Percentiles rank a stretch among this genome's conserved stretches.
Evolutionary conservation across 805 yeast genomes (phyloP).

Genomic region (Henningerozyma blattae): DNA sequence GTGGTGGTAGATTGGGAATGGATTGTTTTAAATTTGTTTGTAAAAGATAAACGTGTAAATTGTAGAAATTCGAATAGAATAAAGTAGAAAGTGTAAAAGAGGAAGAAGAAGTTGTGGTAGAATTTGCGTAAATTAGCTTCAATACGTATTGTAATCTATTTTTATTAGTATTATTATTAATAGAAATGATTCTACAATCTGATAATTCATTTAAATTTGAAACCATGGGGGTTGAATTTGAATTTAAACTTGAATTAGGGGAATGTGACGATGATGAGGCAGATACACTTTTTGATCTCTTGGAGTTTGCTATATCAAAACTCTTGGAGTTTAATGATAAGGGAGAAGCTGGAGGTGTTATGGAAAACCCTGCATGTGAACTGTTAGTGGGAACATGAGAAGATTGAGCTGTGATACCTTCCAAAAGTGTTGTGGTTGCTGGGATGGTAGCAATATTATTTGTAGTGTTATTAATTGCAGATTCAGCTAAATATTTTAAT

Average conservation of each 20-base stretch:
- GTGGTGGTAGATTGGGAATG: slow-evolving; percentile 8
- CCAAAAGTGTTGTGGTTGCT: background rate
- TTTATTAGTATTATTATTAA: slow-evolving; percentile 5
- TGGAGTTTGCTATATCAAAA: slow-evolving; percentile 7
- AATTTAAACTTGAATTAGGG: background rate
- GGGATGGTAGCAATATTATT: background rate
- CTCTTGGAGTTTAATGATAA: slow-evolving; percentile 9
- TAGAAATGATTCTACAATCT: slow-evolving; percentile 5
- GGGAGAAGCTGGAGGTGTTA: slow-evolving; percentile 15
- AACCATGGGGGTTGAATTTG: slow-evolving; percentile 1
- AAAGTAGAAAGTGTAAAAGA: slow-evolving; percentile 9
- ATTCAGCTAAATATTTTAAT: slow-evolving; percentile 4
- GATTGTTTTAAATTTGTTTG: background rate
- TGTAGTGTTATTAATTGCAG: background rate
- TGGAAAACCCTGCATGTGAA: slow-evolving; percentile 1
- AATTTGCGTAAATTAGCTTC: slow-evolving; percentile 4
- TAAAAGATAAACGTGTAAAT: background rate
- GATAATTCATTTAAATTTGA: background rate
- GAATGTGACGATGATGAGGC: background rate
- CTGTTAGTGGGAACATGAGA: background rate
- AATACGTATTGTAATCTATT: slow-evolving; percentile 11
- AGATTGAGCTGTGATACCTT: too few relatives aligned
- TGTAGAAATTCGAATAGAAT: background rate
- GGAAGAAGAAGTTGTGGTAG: slow-evolving; percentile 14
- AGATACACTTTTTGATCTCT: slow-evolving; percentile 3